Evolutionary conservation across 495 filamentous ascomycete species (phyloP), one percentile per base, ranked within the genome.

Genomic region (Trichodelitschia bisporula): DNA sequence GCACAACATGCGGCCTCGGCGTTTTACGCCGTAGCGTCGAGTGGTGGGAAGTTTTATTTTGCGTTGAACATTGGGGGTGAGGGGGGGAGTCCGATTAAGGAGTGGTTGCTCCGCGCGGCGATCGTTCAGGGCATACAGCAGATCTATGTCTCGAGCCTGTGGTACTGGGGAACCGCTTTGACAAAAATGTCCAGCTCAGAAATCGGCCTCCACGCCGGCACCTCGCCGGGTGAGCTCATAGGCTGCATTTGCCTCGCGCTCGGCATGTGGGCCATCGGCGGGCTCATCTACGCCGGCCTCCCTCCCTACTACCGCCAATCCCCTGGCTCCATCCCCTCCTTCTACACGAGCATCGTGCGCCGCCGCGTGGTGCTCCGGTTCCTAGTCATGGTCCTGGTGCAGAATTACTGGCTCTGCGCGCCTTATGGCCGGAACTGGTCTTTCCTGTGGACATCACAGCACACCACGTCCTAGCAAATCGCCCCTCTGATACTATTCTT

Each of bases 11-110:
- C 62, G 4, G 69, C 64, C 2, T 67, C 67, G 1, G 67, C 53
- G 11, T 39, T 70, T 24, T 76, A 76, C 39, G 55, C 62, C 4
- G 45, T 55, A 9, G 69, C 65, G 4, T 69, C 69, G 3, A 57
- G 62, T 19, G 58, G 57, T 33, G 69, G 68, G 20, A 61, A 59
- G 3, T 47, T 75, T 31, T 66, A 59, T 46, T 73, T 73, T 45
- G 60, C 67, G 4, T 54, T 73, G 29, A 75, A 75, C 44, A 73
- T 75, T 43, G 69, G 67, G 33, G 61, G 61, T 37, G 63, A 71
- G 15, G 64, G 59, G 23, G 61, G 62, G 33, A 53, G 65, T 3
- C 65, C 69, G 4, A 54, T 65, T 17, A 66, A 57, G 30, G 57
- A 61, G 27, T 75, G 69, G 69, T 63, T 62, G 38, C 66, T 62